Conservation (phyloP, 495 filamentous ascomycete genomes). For the Rusavskia elegans region DNA sequence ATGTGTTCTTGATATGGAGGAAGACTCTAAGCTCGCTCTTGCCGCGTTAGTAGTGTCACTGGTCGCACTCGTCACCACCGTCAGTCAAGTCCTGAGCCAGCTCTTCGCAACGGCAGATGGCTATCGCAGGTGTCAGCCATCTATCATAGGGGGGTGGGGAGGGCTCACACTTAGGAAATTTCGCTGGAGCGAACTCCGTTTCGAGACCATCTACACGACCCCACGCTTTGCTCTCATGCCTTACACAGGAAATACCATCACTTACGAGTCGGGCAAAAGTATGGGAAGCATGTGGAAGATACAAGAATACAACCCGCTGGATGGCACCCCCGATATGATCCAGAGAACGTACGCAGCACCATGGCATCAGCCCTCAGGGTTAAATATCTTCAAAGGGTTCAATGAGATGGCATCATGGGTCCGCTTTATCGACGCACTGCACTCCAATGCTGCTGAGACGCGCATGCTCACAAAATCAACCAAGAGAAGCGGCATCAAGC, state of each 20-base stretch:
- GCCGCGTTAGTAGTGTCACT: conserved; percentile 20
- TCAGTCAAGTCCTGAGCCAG: conserved; percentile 21
- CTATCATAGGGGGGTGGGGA: conserved; percentile 19
- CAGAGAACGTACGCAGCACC: too few relatives aligned
- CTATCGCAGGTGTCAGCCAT: conserved; percentile 20
- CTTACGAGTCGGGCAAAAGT: background rate
- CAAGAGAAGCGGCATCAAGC: background rate
- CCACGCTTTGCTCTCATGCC: conserved; percentile 10
- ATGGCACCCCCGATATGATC: too few relatives aligned
- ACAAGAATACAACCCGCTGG: too few relatives aligned
- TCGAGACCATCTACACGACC: conserved; percentile 16
- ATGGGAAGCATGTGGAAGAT: too few relatives aligned
- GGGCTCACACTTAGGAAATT: conserved; percentile 1
- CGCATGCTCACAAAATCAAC: background rate
- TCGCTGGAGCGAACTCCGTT: conserved; percentile 16
- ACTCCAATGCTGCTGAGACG: background rate
- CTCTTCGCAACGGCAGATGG: conserved; percentile 24
- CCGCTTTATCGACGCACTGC: conserved; percentile 7
- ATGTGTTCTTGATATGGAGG: too few relatives aligned
- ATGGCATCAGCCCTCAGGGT: background rate
- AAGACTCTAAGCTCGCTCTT: too few relatives aligned
- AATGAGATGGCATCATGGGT: conserved; percentile 8
- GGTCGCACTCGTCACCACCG: conserved; percentile 18
- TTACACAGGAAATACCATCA: background rate
- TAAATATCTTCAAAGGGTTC: background rate